These are phyloP conservation scores for Neurospora sublineolata DNA, from an alignment of 495 filamentous ascomycete genomes.

Conservation along the genomic window DNA sequence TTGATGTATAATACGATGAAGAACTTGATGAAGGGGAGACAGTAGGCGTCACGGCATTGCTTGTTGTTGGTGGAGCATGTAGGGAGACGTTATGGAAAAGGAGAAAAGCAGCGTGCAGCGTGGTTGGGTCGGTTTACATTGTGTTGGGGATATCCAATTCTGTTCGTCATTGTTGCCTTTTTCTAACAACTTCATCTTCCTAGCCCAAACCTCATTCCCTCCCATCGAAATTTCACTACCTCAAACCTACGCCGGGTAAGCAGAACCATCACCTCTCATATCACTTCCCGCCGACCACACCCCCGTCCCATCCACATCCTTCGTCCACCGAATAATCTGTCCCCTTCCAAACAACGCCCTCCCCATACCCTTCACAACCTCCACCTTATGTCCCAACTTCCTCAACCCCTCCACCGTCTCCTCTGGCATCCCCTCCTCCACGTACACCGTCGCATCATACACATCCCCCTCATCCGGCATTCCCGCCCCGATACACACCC, in stretches of 20 bases:
- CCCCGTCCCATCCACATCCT: conserved; percentile 56
- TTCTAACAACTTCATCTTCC: neutral
- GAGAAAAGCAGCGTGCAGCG: neutral
- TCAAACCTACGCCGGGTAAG: conserved; percentile 45
- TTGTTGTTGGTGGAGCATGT: neutral
- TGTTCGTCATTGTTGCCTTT: neutral
- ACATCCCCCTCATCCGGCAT: conserved; percentile 41
- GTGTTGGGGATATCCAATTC: neutral
- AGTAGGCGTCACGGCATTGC: neutral
- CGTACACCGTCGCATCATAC: conserved; percentile 42
- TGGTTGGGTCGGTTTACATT: neutral
- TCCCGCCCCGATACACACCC: conserved; percentile 68
- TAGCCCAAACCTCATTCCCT: neutral
- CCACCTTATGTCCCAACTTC: conserved; percentile 60
- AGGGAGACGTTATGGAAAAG: neutral
- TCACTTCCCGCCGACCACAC: conserved; percentile 86
- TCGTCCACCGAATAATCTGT: conserved; percentile 63
- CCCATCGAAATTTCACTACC: neutral
- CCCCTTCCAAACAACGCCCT: conserved; percentile 77
- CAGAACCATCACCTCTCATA: conserved; percentile 75
- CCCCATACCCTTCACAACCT: conserved; percentile 53
- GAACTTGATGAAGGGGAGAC: conserved; percentile 40
- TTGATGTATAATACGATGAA: conserved; percentile 83
- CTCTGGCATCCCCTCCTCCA: conserved; percentile 76
- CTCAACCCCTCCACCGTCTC: conserved; percentile 54